phyloP scores from a whole-genome alignment of 257 asterid species.

The Gardenia jasminoides region DNA sequence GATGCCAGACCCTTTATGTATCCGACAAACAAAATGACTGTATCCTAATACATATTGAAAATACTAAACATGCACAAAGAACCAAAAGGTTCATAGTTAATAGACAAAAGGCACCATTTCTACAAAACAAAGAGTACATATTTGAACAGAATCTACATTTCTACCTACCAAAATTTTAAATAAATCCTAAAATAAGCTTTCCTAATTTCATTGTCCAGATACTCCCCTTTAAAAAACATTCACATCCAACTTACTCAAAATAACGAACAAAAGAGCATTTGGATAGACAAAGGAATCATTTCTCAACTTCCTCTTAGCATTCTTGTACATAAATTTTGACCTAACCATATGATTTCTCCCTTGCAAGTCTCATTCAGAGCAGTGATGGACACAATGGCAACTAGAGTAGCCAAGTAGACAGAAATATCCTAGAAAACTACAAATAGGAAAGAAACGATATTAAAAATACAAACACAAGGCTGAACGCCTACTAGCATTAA shows the following conservation, averaged over 20 bases:
- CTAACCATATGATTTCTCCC: not conserved
- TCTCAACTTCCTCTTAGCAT: not conserved
- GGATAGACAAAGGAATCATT: not conserved
- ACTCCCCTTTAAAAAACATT: not conserved
- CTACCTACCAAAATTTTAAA: not conserved
- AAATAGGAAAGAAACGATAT: not conserved
- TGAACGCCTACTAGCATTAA: not conserved
- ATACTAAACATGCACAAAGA: not conserved
- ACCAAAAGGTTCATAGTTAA: not conserved
- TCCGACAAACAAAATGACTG: not conserved
- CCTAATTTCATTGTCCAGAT: not conserved
- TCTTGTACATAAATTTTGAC: not conserved
- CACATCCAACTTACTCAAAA: not conserved
- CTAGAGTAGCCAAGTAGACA: not conserved
- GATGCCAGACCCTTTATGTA: not conserved
- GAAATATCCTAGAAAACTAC: not conserved
- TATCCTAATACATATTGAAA: not conserved
- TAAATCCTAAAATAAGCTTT: not conserved
- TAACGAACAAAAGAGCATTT: not conserved
- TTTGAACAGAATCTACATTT: not conserved
- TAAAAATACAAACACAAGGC: not conserved
- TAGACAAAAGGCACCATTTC: not conserved
- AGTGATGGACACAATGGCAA: not conserved
- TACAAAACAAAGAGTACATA: not conserved
- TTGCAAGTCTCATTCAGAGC: not conserved